Evolutionary conservation across 176 grass and related monocot genomes (phyloP).

Genomic region (Saccharum spontaneum): DNA sequence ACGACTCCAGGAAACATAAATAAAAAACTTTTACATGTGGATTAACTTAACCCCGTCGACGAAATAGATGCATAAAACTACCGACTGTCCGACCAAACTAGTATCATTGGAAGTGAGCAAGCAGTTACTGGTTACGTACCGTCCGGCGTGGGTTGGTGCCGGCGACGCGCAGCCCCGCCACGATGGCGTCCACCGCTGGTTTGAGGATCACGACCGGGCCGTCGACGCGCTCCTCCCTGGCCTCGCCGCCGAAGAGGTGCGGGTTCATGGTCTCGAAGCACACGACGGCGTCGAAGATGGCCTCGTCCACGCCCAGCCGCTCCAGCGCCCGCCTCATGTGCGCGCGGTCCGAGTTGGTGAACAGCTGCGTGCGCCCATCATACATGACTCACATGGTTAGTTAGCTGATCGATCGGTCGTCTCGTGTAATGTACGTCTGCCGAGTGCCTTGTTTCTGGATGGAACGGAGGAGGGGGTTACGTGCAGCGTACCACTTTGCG

Average conservation of each 20-base stretch:
- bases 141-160: conserved; percentile 61
- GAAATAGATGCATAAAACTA: no score
- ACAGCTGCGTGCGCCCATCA: conserved; percentile 44
- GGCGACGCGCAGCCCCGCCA: conserved; percentile 46
- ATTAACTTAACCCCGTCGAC: no score
- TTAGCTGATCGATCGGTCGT: neutral
- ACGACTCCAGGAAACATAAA: no score
- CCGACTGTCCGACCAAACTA: no score
- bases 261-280: conserved; percentile 99
- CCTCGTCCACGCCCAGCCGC: conserved; percentile 68
- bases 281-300: conserved; percentile 61
- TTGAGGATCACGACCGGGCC: conserved; percentile 58
- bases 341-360: conserved; percentile 85
- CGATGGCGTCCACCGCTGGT: conserved; percentile 65
- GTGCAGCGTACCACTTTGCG: conserved; percentile 53
- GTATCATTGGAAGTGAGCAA: no score
- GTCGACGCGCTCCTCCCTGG: neutral
- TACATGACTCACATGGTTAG: neutral
- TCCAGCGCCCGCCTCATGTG: conserved; percentile 58
- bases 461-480: neutral
- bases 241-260: conserved; percentile 57
- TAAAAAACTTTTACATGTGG: no score
- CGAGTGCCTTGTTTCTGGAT: neutral
- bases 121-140: conserved; percentile 25
- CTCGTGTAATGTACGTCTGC: neutral